Evolutionary conservation across 345 rosid genomes (phyloP).

Genomic region (Salix viminalis): DNA sequence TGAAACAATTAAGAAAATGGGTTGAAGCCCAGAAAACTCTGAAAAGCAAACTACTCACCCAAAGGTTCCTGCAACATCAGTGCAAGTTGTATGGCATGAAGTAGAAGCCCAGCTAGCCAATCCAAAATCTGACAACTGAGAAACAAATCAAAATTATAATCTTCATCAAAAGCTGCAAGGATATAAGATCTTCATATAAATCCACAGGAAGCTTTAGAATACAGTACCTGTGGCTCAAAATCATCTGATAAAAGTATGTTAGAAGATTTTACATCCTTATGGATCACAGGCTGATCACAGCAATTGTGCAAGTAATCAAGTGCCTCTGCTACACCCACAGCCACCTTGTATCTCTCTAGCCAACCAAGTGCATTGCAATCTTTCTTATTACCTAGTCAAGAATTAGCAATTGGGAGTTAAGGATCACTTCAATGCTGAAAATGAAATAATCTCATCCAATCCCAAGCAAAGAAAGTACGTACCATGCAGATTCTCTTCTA

Average conservation of each 20-base stretch:
- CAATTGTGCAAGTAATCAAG: conserved; percentile 71
- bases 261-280: conserved; percentile 92
- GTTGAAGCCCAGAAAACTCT: neutral
- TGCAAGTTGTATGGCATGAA: conserved; percentile 42
- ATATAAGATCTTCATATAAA: neutral
- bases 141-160: conserved; percentile 20
- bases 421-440: conserved; percentile 10
- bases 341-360: conserved; percentile 80
- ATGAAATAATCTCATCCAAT: neutral
- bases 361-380: conserved; percentile 59
- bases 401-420: conserved; percentile 2
- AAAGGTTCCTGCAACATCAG: conserved; percentile 87
- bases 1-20: conserved; percentile 4
- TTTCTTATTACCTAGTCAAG: conserved; percentile 49
- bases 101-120: conserved; percentile 59
- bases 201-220: neutral
- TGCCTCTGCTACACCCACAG: conserved; percentile 87
- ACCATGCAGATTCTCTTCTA: conserved; percentile 95
- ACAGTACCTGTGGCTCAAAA: conserved; percentile 86
- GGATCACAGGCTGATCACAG: conserved; percentile 70
- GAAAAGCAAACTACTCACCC: conserved; percentile 50
- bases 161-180: conserved; percentile 11
- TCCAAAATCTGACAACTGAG: conserved; percentile 96
- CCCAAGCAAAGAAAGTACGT: conserved; percentile 19
- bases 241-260: conserved; percentile 86